These are phyloP conservation scores for Grosmannia clavigera DNA, from an alignment of 2,329 filamentous ascomycete species.

Conservation along the genomic window DNA sequence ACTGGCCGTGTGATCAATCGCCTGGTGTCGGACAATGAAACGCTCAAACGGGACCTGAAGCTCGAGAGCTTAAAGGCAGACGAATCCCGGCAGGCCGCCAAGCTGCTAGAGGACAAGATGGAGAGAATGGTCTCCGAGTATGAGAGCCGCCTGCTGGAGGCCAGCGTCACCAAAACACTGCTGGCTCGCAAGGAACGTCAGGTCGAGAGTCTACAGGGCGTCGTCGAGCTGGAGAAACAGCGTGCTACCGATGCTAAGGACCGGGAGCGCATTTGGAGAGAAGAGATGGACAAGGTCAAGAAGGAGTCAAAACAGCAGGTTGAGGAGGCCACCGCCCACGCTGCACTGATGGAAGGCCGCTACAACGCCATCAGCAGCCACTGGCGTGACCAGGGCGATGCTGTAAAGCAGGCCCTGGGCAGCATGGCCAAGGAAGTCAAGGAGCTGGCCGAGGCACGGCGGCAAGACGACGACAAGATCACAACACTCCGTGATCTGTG, in stretches of 20 bases:
- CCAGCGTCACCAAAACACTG: conserved; percentile 57
- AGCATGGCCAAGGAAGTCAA: conserved; percentile 41
- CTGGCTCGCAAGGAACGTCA: conserved; percentile 63
- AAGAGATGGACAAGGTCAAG: conserved; percentile 49
- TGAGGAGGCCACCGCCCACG: conserved; percentile 51
- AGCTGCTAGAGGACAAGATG: conserved; percentile 58
- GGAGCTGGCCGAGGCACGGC: conserved; percentile 41
- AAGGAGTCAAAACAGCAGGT: conserved; percentile 49
- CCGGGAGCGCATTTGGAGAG: conserved; percentile 48
- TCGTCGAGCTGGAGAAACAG: conserved; percentile 52
- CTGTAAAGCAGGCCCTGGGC: conserved; percentile 40
- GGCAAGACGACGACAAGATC: conserved; percentile 50
- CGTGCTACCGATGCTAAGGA: conserved; percentile 46
- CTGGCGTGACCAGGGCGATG: conserved; percentile 53
- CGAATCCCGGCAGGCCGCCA: conserved; percentile 56
- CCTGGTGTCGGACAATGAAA: conserved; percentile 69
- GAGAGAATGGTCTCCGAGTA: conserved; percentile 56
- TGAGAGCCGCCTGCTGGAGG: conserved; percentile 56
- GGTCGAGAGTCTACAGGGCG: conserved; percentile 53
- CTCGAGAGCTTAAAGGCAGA: conserved; percentile 54
- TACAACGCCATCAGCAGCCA: conserved; percentile 56
- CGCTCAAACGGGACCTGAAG: conserved; percentile 59
- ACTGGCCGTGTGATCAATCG: conserved; percentile 70
- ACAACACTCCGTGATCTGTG: conserved; percentile 53
- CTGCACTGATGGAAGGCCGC: conserved; percentile 55